Evolutionary conservation across 108 stramenopile species (phyloP).

Genomic region (Phaeodactylum tricornutum): DNA sequence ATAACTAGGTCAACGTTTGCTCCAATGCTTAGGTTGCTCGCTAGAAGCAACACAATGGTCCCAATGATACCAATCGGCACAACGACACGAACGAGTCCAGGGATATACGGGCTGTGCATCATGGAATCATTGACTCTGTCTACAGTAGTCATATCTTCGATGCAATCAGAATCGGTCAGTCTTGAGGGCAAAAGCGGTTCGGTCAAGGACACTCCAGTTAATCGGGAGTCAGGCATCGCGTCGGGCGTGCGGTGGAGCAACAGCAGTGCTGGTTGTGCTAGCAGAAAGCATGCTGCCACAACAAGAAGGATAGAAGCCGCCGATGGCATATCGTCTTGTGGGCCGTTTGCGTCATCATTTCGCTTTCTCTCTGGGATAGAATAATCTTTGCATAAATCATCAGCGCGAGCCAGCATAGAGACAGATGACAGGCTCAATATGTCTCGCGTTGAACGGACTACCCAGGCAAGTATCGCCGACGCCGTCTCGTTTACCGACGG

Average conservation of each 20-base stretch:
- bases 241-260: background rate
- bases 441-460: background rate
- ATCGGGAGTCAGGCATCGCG: too few relatives aligned
- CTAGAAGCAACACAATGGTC: conserved; percentile 40
- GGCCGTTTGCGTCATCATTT: background rate
- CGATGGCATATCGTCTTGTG: background rate
- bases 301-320: background rate
- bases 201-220: too few relatives aligned
- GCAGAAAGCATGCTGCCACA: background rate
- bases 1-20: conserved; percentile 64
- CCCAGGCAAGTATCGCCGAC: background rate
- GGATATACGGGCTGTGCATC: background rate
- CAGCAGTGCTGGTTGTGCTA: conserved; percentile 1
- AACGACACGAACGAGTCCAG: background rate
- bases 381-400: background rate
- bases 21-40: conserved; percentile 63
- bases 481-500: background rate
- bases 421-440: background rate
- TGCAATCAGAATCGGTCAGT: too few relatives aligned
- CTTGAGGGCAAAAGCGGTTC: too few relatives aligned
- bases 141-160: too few relatives aligned
- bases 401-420: background rate
- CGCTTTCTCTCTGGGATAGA: background rate
- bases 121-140: too few relatives aligned
- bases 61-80: conserved; percentile 38